Evolutionary conservation across 2,329 filamentous ascomycete species (phyloP).

Genomic region (Cercospora berteroae): DNA sequence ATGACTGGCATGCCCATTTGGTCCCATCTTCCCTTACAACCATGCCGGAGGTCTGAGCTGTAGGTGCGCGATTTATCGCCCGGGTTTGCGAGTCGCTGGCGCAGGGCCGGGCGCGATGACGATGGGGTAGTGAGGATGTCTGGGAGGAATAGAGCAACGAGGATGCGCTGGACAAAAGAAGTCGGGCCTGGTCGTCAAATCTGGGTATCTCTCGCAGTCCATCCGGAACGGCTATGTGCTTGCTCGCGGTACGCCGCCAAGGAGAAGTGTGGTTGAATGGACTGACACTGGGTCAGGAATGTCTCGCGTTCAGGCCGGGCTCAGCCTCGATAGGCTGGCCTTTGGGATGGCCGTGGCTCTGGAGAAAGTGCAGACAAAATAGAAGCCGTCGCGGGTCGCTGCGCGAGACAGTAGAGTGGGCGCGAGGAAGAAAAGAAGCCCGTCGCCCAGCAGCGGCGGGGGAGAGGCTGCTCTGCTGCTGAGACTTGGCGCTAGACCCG

Average conservation of each 20-base stretch:
- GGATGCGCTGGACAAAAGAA: constrained; percentile 11
- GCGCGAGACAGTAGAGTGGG: background rate
- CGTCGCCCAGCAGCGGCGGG: background rate
- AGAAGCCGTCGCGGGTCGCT: constrained; percentile 8
- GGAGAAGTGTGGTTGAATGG: background rate
- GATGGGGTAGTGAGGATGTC: background rate
- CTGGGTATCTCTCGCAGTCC: constrained; percentile 12
- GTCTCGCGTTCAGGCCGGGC: constrained; percentile 14
- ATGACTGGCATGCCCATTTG: constrained; percentile 97
- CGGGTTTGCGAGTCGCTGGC: constrained; percentile 3
- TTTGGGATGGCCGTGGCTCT: constrained; percentile 12
- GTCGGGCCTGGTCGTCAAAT: constrained; percentile 11
- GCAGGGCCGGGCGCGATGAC: background rate
- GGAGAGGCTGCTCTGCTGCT: background rate
- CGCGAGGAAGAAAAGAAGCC: constrained; percentile 1
- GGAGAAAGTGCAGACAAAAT: constrained; percentile 7
- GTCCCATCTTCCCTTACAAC: constrained; percentile 66
- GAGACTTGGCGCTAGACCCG: background rate
- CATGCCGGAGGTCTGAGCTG: constrained; percentile 29
- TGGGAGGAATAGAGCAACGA: background rate
- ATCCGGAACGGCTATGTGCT: constrained; percentile 13
- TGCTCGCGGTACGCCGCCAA: constrained; percentile 4
- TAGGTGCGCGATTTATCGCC: constrained; percentile 19
- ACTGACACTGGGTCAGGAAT: constrained; percentile 10
- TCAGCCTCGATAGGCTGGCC: constrained; percentile 14